phyloP scores from a whole-genome alignment of 192 early-diverging fungal species.

The Lunasporangiospora selenospora region DNA sequence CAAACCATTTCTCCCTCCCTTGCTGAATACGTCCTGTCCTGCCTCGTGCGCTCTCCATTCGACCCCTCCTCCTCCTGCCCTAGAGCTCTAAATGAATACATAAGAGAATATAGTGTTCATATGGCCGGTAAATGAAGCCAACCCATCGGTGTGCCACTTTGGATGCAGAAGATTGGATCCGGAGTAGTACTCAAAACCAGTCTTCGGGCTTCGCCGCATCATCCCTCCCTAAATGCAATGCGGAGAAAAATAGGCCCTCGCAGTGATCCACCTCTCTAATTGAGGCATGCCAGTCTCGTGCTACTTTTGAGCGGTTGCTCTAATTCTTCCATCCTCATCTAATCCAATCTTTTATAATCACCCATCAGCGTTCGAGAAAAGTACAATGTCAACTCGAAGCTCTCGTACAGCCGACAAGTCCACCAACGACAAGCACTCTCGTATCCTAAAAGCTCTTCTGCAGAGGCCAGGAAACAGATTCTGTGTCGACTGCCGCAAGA shows the following conservation, averaged over 20 bases:
- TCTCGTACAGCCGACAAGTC: slow-evolving; percentile 72
- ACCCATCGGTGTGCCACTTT: too few species aligned
- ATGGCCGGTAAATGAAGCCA: too few species aligned
- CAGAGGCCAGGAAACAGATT: slow-evolving; percentile 69
- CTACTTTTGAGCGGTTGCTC: too few species aligned
- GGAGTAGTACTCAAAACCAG: too few species aligned
- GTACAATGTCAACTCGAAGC: slow-evolving; percentile 65
- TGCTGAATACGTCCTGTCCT: not conserved
- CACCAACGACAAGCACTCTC: slow-evolving; percentile 74
- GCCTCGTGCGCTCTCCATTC: not conserved
- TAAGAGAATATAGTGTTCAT: too few species aligned
- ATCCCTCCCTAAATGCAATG: too few species aligned
- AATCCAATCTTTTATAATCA: not conserved
- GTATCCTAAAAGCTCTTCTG: slow-evolving; percentile 76
- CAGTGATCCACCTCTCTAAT: too few species aligned
- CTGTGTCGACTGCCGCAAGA: slow-evolving; percentile 85
- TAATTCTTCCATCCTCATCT: not conserved
- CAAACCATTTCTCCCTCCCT: not conserved
- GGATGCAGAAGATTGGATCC: too few species aligned
- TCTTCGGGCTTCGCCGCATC: too few species aligned
- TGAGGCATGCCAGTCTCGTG: too few species aligned
- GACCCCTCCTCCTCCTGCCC: not conserved
- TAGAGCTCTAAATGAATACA: too few species aligned
- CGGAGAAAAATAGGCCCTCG: too few species aligned
- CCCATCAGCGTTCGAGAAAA: not conserved